These are phyloP conservation scores for Polyplosphaeria fusca DNA, from an alignment of 495 filamentous ascomycete genomes.

Conservation along the genomic window DNA sequence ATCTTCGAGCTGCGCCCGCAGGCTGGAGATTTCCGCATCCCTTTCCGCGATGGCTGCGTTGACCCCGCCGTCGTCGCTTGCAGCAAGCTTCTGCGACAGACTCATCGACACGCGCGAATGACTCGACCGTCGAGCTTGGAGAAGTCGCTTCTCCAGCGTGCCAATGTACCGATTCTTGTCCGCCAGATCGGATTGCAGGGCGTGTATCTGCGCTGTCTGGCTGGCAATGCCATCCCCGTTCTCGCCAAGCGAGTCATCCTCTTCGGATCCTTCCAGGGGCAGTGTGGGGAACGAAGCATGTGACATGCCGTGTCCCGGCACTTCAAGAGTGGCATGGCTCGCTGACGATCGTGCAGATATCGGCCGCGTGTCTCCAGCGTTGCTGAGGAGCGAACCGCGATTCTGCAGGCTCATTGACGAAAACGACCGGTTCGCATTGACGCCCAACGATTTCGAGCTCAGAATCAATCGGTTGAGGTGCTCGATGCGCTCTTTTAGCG, in stretches of 20 bases:
- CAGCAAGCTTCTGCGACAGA: slow-evolving; percentile 41
- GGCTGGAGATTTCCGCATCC: slow-evolving; percentile 88
- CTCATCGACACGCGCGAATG: slow-evolving; percentile 78
- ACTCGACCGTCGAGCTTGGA: slow-evolving; percentile 88
- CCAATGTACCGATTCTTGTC: slow-evolving; percentile 97
- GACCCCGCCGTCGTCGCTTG: slow-evolving; percentile 65
- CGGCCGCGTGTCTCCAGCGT: slow-evolving; percentile 44
- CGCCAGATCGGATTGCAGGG: slow-evolving; percentile 84
- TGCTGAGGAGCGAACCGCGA: slow-evolving; percentile 55
- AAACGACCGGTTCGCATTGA: slow-evolving; percentile 71
- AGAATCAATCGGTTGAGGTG: slow-evolving; percentile 94
- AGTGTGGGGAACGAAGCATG: slow-evolving; percentile 2
- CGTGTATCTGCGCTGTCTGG: slow-evolving; percentile 73
- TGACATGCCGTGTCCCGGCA: slow-evolving; percentile 18
- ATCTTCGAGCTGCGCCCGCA: slow-evolving; percentile 86
- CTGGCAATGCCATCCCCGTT: slow-evolving; percentile 85
- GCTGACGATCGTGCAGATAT: slow-evolving; percentile 66
- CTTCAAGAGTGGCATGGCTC: slow-evolving; percentile 32
- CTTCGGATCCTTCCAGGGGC: slow-evolving; percentile 36
- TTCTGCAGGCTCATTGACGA: slow-evolving; percentile 66
- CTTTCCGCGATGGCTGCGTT: slow-evolving; percentile 74
- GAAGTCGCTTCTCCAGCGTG: slow-evolving; percentile 83
- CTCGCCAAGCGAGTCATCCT: slow-evolving; percentile 71
- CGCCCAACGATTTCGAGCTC: slow-evolving; percentile 90
- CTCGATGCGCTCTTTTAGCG: slow-evolving; percentile 94